phyloP scores from a whole-genome alignment of 768 basidiomycete genomes.

The Tricholoma saponaceum region DNA sequence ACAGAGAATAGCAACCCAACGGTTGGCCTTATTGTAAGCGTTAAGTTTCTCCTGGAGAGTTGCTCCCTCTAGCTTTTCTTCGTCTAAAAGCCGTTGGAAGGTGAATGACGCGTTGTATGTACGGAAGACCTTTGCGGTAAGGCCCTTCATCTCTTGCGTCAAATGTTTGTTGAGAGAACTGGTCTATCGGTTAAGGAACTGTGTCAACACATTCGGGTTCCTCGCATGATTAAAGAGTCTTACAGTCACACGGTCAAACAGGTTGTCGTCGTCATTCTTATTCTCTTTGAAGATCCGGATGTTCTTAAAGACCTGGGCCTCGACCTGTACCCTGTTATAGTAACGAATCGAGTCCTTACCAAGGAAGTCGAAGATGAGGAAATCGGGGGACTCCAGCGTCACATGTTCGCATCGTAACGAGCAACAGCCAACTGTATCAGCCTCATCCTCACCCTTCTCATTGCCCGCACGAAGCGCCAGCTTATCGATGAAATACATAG shows the following conservation, averaged over 20 bases:
- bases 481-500: conserved; percentile 98
- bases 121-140: conserved; percentile 99
- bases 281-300: conserved; percentile 95
- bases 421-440: conserved; percentile 98
- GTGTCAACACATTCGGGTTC: conserved; percentile 13
- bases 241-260: conserved; percentile 96
- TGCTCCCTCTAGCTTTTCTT: conserved; percentile 52
- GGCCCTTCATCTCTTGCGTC: conserved; percentile 90
- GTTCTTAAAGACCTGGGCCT: conserved; percentile 95
- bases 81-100: conserved; percentile 87
- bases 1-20: conserved; percentile 95
- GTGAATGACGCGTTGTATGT: conserved; percentile 98
- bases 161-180: conserved; percentile 87
- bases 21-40: conserved; percentile 96
- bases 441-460: conserved; percentile 99
- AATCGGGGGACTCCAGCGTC: conserved; percentile 83
- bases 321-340: conserved; percentile 87
- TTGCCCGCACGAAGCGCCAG: conserved; percentile 98
- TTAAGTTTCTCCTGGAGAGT: conserved; percentile 95
- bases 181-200: conserved; percentile 48
- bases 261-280: conserved; percentile 80
- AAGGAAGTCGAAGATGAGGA: conserved; percentile 92
- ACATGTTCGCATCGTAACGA: conserved; percentile 96
- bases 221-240: conserved; percentile 24
- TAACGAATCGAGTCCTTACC: conserved; percentile 99